Evolutionary conservation across 2,329 filamentous ascomycete species (phyloP), one percentile per base, ranked within the genome.

Genomic region (Alternaria triticina): DNA sequence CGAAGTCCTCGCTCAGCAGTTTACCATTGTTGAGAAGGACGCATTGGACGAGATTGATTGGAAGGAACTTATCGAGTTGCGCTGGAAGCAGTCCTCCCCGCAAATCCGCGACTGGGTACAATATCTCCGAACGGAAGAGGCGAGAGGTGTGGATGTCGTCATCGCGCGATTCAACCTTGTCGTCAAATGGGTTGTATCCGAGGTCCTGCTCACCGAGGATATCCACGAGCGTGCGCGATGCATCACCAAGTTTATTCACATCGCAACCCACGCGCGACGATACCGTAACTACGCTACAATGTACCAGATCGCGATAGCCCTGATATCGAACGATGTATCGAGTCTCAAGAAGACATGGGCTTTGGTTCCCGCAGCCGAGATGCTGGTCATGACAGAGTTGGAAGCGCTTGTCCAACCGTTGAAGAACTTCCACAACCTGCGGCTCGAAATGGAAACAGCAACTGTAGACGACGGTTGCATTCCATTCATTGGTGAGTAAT

Each of bases 161-260:
- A 92, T 95, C 77, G 91, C 92, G 9, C 90, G 92, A 52, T 96
- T 96, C 83, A 96, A 96, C 78, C 88, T 96, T 67, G 91, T 95
- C 83, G 92, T 94, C 65, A 95, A 95, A 78, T 96, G 92, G 92
- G 90, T 89, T 27, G 87, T 94, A 27, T 95, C 92, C 1, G 91
- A 95, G 78, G 87, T 91, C 68, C 86, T 96, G 9, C 84, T 96
- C 51, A 96, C 91, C 0, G 87, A 90, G 67, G 83, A 89, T 59
- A 80, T 90, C 11, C 88, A 90, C 64, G 92, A 96, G 79, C 86
- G 92, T 56, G 91, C 91, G 22, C 85, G 89, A 40, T 93, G 90
- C 76, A 88, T 96, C 66, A 89, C 91, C 79, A 95, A 96, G 79
- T 91, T 87, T 76, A 92, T 96, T 62, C 92, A 95, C 81, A 92